Evolutionary conservation across 345 rosid genomes (phyloP).

Genomic region (Capsella bursapastoris): DNA sequence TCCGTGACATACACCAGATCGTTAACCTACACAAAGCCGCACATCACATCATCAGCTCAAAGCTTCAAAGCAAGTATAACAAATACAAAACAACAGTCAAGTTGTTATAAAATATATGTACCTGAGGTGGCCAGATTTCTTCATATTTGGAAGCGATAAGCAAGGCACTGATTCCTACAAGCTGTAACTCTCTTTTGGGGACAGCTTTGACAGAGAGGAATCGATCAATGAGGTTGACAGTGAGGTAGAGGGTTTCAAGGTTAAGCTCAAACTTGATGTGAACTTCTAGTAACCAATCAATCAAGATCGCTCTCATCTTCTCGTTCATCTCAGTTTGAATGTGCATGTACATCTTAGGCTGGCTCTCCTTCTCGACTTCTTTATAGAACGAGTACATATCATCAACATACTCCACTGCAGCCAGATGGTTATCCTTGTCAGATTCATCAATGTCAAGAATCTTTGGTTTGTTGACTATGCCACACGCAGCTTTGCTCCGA

Average conservation of each 20-base stretch:
- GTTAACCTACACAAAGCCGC: constrained; percentile 48
- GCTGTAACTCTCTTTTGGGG: constrained; percentile 73
- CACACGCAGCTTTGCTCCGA: constrained; percentile 88
- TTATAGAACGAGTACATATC: constrained; percentile 87
- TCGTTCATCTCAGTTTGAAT: constrained; percentile 72
- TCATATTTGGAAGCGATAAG: constrained; percentile 94
- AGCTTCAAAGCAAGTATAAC: background rate
- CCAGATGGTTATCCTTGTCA: constrained; percentile 68
- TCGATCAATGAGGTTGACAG: constrained; percentile 78
- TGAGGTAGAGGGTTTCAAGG: constrained; percentile 86
- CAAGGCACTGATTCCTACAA: constrained; percentile 82
- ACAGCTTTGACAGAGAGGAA: constrained; percentile 69
- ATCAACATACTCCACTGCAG: constrained; percentile 85
- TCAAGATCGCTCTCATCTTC: constrained; percentile 83
- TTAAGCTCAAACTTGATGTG: constrained; percentile 78
- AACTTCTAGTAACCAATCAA: constrained; percentile 92
- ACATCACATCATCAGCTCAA: constrained; percentile 11
- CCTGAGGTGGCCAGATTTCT: constrained; percentile 96
- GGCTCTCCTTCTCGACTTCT: constrained; percentile 64
- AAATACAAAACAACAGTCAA: background rate
- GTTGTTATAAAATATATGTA: background rate
- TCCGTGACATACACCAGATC: constrained; percentile 90
- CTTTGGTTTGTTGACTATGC: constrained; percentile 54
- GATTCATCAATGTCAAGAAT: constrained; percentile 65
- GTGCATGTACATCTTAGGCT: constrained; percentile 67